phyloP scores from a whole-genome alignment of 345 rosid species.

The Xanthoceras sorbifolium region DNA sequence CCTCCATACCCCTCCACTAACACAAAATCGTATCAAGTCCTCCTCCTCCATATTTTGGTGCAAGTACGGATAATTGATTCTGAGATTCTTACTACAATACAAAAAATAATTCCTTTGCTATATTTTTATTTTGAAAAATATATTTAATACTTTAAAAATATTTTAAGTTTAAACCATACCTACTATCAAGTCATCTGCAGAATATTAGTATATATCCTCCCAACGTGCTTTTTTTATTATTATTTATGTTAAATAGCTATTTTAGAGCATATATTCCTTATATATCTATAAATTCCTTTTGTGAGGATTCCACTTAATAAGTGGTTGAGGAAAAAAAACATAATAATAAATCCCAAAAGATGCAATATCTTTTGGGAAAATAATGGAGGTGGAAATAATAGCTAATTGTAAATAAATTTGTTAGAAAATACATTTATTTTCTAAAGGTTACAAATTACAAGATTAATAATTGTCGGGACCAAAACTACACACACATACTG shows the following conservation, averaged over 20 bases:
- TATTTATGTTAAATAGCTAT: not conserved
- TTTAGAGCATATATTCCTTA: not conserved
- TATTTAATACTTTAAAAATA: too few species aligned
- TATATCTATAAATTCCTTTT: not conserved
- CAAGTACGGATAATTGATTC: too few species aligned
- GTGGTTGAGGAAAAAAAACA: not conserved
- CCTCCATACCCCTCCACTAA: not conserved
- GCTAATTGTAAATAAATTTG: not conserved
- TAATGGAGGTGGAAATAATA: not conserved
- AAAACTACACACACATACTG: too few species aligned
- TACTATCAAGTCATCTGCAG: not conserved
- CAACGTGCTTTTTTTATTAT: not conserved
- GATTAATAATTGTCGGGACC: too few species aligned
- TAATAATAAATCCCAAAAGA: too few species aligned
- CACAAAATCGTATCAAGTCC: too few species aligned
- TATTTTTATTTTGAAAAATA: too few species aligned
- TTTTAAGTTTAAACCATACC: not conserved
- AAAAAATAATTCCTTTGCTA: not conserved
- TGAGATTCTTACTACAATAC: too few species aligned
- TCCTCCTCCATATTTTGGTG: too few species aligned
- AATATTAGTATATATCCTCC: not conserved
- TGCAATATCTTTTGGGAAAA: too few species aligned
- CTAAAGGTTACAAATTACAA: too few species aligned
- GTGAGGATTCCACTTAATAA: not conserved
- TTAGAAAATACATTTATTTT: too few species aligned